Evolutionary conservation across 805 yeast species (phyloP).

Genomic region (Hanseniaspora meyeri): DNA sequence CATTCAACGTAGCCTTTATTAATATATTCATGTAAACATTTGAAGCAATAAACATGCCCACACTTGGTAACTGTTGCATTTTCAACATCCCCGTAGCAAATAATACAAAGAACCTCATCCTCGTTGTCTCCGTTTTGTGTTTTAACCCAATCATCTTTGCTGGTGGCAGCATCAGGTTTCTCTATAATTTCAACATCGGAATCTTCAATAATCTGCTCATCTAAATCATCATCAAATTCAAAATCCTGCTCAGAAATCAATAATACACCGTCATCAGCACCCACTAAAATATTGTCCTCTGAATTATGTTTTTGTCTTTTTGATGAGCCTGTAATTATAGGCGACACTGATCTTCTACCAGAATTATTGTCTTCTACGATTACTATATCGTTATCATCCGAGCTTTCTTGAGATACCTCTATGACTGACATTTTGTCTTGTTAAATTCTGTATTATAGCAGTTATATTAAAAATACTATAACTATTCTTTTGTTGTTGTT

Average conservation of each 20-base stretch:
- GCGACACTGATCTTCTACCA: background rate
- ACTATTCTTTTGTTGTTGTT: too few relatives aligned
- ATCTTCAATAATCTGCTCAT: slow-evolving; percentile 29
- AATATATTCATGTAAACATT: slow-evolving; percentile 36
- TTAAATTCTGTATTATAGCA: too few relatives aligned
- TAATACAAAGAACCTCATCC: slow-evolving; percentile 31
- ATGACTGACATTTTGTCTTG: slow-evolving; percentile 16
- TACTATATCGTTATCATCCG: background rate
- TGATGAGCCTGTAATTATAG: background rate
- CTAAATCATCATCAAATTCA: slow-evolving; percentile 11
- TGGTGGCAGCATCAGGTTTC: slow-evolving; percentile 13
- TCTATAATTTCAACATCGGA: slow-evolving; percentile 22
- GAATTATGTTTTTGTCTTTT: background rate
- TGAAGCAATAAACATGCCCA: slow-evolving; percentile 46
- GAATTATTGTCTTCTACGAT: background rate
- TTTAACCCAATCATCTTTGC: slow-evolving; percentile 17
- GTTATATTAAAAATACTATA: too few relatives aligned
- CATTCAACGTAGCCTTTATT: slow-evolving; percentile 29
- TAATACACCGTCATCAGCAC: background rate
- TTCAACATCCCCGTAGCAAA: slow-evolving; percentile 44
- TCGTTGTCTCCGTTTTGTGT: slow-evolving; percentile 28
- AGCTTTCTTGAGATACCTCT: slow-evolving; percentile 13
- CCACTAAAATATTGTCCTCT: slow-evolving; percentile 13
- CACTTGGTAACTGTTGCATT: slow-evolving; percentile 40
- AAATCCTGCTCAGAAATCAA: background rate